A percentile compares a stretch with the other conserved stretches of the same genome.
phyloP scores from a whole-genome alignment of 495 filamentous ascomycete genomes.

The Usnea hakonensis region DNA sequence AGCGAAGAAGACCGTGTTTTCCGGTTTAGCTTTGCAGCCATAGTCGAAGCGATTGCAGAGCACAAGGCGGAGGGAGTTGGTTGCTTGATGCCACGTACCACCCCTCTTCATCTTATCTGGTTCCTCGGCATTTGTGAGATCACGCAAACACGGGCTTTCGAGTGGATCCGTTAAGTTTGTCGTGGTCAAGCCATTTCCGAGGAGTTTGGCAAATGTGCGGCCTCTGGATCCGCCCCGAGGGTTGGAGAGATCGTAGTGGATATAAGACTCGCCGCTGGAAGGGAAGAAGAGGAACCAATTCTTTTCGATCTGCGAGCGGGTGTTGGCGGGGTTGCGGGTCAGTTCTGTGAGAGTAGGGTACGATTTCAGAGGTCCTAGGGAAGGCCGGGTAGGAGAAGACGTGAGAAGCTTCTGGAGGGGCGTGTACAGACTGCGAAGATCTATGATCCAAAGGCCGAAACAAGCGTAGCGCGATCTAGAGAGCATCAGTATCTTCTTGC shows the following conservation, averaged over 20 bases:
- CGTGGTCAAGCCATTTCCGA: slow-evolving; percentile 34
- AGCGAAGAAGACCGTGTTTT: slow-evolving; percentile 33
- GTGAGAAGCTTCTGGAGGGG: slow-evolving; percentile 28
- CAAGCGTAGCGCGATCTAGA: slow-evolving; percentile 36
- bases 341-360: slow-evolving; percentile 35
- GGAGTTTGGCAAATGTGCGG: slow-evolving; percentile 33
- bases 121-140: slow-evolving; percentile 16
- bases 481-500: not conserved
- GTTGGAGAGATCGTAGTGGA: slow-evolving; percentile 31
- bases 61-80: slow-evolving; percentile 32
- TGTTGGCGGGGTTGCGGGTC: slow-evolving; percentile 31
- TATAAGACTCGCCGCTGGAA: slow-evolving; percentile 23
- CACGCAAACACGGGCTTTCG: slow-evolving; percentile 29
- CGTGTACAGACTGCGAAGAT: slow-evolving; percentile 30
- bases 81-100: slow-evolving; percentile 34
- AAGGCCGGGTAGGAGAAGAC: slow-evolving; percentile 28
- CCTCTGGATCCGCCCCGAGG: slow-evolving; percentile 8
- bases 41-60: slow-evolving; percentile 28
- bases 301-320: slow-evolving; percentile 32
- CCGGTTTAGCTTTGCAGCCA: slow-evolving; percentile 21
- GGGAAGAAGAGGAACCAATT: slow-evolving; percentile 36
- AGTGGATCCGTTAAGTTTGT: slow-evolving; percentile 31
- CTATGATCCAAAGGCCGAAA: slow-evolving; percentile 37
- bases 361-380: slow-evolving; percentile 33
- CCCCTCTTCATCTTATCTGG: slow-evolving; percentile 11